These are phyloP conservation scores for Peterozyma toletana DNA, from an alignment of 805 yeast species.

Conservation along the genomic window DNA sequence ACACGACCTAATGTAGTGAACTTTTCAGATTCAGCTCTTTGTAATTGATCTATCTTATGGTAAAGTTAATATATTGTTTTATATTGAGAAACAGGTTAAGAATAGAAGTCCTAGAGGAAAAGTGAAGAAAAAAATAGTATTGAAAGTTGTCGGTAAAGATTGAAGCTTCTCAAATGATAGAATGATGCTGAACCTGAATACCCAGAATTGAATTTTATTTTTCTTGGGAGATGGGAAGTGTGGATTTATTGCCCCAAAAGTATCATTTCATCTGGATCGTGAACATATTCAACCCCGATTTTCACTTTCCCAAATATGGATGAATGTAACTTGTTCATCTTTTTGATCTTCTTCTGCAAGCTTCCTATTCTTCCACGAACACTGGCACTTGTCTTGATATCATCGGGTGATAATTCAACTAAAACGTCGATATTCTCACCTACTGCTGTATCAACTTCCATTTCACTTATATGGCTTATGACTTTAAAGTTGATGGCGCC, in stretches of 20 bases:
- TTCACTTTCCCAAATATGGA: constrained; percentile 39
- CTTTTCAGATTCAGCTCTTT: too few species aligned
- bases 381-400: constrained; percentile 50
- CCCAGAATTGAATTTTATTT: too few species aligned
- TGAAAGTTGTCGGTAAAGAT: too few species aligned
- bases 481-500: constrained; percentile 43
- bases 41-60: too few species aligned
- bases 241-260: neutral
- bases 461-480: constrained; percentile 20
- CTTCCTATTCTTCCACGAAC: constrained; percentile 52
- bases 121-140: too few species aligned
- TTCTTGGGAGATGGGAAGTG: too few species aligned
- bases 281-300: constrained; percentile 36
- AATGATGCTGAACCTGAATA: too few species aligned
- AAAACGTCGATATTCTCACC: constrained; percentile 23
- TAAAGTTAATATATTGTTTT: too few species aligned
- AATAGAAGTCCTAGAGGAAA: too few species aligned
- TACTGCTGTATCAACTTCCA: constrained; percentile 12
- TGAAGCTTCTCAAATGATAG: too few species aligned
- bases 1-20: too few species aligned
- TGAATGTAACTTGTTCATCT: constrained; percentile 36
- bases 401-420: constrained; percentile 41
- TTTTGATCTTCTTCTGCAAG: constrained; percentile 53
- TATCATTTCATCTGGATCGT: constrained; percentile 8
- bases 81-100: too few species aligned